These are phyloP conservation scores for Paraconiothyrium brasiliense DNA, from an alignment of 2,329 filamentous ascomycete species.

Conservation along the genomic window DNA sequence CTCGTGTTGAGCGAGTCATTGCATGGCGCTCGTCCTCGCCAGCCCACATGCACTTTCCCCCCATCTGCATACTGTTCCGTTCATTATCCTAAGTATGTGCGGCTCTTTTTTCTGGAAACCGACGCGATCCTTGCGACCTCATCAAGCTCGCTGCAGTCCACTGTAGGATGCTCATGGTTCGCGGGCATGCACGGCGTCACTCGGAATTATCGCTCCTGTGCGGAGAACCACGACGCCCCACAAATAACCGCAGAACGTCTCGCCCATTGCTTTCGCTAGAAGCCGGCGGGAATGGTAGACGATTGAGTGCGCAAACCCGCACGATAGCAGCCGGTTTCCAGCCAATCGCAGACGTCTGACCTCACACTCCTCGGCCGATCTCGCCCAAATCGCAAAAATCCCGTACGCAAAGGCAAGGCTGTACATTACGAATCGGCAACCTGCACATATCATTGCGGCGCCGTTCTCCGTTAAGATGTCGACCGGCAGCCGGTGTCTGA, in stretches of 20 bases:
- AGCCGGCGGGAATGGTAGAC: neutral
- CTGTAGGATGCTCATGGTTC: neutral
- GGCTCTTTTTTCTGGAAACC: neutral
- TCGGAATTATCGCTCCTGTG: slow-evolving; percentile 1
- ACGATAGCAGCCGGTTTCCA: neutral
- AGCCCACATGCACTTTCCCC: neutral
- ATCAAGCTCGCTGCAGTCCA: neutral
- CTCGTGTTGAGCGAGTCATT: neutral
- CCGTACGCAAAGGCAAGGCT: slow-evolving; percentile 2
- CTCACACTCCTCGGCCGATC: neutral
- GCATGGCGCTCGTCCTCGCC: no score
- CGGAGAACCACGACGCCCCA: slow-evolving; percentile 1
- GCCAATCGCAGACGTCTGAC: slow-evolving; percentile 3
- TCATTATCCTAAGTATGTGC: neutral
- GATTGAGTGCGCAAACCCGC: neutral
- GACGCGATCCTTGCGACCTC: neutral
- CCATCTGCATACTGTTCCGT: neutral
- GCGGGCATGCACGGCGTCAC: neutral
- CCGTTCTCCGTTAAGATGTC: slow-evolving; percentile 6
- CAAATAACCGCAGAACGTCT: neutral
- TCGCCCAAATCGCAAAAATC: slow-evolving; percentile 16
- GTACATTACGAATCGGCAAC: slow-evolving; percentile 12
- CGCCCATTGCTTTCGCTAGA: neutral
- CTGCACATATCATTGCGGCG: slow-evolving; percentile 2
- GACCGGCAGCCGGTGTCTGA: neutral